Evolutionary conservation across 108 stramenopile genomes (phyloP).

Genomic region (Cylindrotheca fusiformis): DNA sequence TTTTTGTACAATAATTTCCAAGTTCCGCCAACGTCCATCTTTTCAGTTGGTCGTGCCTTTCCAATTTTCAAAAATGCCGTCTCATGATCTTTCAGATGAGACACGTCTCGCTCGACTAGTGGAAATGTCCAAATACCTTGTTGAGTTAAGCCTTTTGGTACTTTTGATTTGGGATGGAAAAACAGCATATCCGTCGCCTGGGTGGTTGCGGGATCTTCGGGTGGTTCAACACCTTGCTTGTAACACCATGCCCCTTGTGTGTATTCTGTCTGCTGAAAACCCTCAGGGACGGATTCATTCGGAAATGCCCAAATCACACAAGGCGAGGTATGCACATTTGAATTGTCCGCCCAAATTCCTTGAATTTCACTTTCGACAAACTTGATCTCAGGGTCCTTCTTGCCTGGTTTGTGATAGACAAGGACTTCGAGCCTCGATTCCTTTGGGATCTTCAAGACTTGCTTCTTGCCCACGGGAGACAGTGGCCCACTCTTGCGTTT

Average conservation of each 20-base stretch:
- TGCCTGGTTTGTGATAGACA: conserved; percentile 9
- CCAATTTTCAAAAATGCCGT: conserved; percentile 22
- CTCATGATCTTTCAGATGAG: conserved; percentile 15
- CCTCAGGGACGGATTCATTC: neutral
- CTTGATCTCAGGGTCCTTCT: neutral
- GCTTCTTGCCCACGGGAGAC: neutral
- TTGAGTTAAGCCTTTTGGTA: conserved; percentile 7
- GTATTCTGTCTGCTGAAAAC: conserved; percentile 1
- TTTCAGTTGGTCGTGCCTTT: conserved; percentile 7
- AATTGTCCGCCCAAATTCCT: conserved; percentile 14
- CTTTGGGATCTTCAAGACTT: neutral
- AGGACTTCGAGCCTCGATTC: neutral
- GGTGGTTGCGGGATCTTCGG: neutral
- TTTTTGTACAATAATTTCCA: conserved; percentile 33
- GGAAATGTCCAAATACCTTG: conserved; percentile 19
- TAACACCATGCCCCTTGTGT: conserved; percentile 17
- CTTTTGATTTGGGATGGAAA: conserved; percentile 11
- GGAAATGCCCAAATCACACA: conserved; percentile 8
- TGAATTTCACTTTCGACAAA: conserved; percentile 3
- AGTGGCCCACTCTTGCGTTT: neutral
- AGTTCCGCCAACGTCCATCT: conserved; percentile 20
- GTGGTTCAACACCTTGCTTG: conserved; percentile 8
- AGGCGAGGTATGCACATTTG: neutral
- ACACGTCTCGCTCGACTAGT: conserved; percentile 18
- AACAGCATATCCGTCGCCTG: conserved; percentile 13